Evolutionary conservation across 2,329 filamentous ascomycete species (phyloP), one percentile per base, ranked within the genome.

Genomic region (Trichoderma atrobrunneum): DNA sequence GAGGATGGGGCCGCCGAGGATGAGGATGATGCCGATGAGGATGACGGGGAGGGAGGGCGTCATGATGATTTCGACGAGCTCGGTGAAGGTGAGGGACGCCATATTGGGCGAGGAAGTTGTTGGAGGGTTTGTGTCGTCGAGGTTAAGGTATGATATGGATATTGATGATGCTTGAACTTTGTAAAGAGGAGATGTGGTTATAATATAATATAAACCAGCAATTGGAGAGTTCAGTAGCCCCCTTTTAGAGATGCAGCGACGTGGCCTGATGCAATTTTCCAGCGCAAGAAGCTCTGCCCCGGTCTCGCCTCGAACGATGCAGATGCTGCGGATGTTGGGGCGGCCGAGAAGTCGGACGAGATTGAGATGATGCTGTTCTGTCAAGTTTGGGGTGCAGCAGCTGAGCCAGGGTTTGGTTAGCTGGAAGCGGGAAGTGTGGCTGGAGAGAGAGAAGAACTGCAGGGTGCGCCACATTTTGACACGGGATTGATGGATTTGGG

Each of bases 1-100:
- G 70, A 97, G 79, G 67, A 97, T 78, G 24, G 96, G 96, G 32
- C 93, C 85, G 70, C 91, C 81, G 75, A 98, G 80, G 73, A 93
- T 89, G 78, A 97, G 84, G 71, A 93, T 75, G 24, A 92, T 78
- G 16, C 94, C 92, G 79, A 95, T 80, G 73, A 90, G 76, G 77
- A 98, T 87, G 72, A 89, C 85, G 69, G 88, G 79, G 12, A 84
- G 76, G 18, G 89, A 90, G n/a, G 90, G 90, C 72, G 85, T 88
- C 78, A 92, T 82, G 72, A 89, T 81, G 73, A 84, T 83, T 80
- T 88, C 86, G 76, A 89, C 76, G 76, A 85, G 76, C 65, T 80
- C 75, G 72, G 80, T 78, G 71, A 85, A 78, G 74, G 77, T 78
- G 71, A 85, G 78, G 74, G 77, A 77, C 63, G 80, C 78, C 81